Conservation (phyloP, 1,139 yeast species). For the Hyphopichia wangnamkhiaoensis region DNA sequence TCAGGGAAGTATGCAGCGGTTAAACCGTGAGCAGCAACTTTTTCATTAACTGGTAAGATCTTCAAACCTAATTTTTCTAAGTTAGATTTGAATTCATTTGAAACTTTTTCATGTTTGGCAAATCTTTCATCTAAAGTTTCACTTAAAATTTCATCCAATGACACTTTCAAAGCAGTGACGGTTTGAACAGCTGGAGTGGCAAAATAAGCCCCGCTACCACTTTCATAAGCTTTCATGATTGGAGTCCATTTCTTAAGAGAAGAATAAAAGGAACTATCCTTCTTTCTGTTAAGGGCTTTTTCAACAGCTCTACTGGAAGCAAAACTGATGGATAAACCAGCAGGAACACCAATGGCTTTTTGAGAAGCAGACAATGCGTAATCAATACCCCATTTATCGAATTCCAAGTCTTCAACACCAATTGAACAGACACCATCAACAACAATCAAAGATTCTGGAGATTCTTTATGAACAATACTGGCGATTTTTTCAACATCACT, state of each 20-base stretch:
- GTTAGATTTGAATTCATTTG: slow-evolving; percentile 64
- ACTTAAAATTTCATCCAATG: slow-evolving; percentile 70
- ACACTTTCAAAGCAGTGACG: slow-evolving; percentile 75
- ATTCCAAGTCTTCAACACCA: slow-evolving; percentile 82
- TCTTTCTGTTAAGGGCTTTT: slow-evolving; percentile 56
- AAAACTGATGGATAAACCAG: slow-evolving; percentile 81
- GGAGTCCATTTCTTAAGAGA: slow-evolving; percentile 87
- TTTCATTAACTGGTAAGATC: slow-evolving; percentile 61
- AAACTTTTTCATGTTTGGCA: slow-evolving; percentile 60
- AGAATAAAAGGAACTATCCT: slow-evolving; percentile 68
- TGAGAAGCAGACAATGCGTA: slow-evolving; percentile 90
- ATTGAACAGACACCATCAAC: slow-evolving; percentile 96
- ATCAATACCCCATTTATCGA: slow-evolving; percentile 90
- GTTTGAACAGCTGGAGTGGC: slow-evolving; percentile 94
- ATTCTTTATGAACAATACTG: slow-evolving; percentile 54
- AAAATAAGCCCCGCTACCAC: slow-evolving; percentile 80
- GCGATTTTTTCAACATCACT: slow-evolving; percentile 70
- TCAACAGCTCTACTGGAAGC: slow-evolving; percentile 75
- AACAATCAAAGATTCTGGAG: slow-evolving; percentile 79
- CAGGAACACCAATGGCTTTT: slow-evolving; percentile 93
- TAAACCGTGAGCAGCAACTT: slow-evolving; percentile 82
- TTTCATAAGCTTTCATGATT: slow-evolving; percentile 82
- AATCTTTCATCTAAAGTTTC: slow-evolving; percentile 63
- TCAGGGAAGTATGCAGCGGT: slow-evolving; percentile 87
- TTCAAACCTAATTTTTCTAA: slow-evolving; percentile 61